A percentile compares a stretch with the other conserved stretches of the same genome.
These are phyloP conservation scores for Tuber microsphaerosporum DNA, from an alignment of 495 filamentous ascomycete genomes.

Conservation along the genomic window DNA sequence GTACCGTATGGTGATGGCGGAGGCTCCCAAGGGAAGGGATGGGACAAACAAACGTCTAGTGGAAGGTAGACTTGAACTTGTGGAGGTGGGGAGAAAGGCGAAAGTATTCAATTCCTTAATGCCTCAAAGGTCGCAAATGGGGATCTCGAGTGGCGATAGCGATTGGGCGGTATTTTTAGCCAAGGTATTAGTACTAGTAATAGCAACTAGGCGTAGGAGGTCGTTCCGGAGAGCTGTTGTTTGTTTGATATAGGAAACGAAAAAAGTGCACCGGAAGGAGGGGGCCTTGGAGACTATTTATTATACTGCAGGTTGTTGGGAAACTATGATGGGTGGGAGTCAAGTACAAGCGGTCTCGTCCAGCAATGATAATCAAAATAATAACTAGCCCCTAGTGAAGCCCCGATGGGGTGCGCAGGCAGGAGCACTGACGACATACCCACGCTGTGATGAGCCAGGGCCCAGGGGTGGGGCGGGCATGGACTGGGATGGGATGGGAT, in stretches of 20 bases:
- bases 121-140: background rate
- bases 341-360: background rate
- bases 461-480: constrained; percentile 4
- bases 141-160: background rate
- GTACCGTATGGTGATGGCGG: background rate
- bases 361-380: background rate
- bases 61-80: background rate
- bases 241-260: constrained; percentile 3
- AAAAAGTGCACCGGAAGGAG: constrained; percentile 12
- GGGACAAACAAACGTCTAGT: background rate
- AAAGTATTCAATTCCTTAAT: background rate
- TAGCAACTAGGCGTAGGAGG: background rate
- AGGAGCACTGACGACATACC: constrained; percentile 35
- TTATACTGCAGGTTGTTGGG: constrained; percentile 2
- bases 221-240: background rate
- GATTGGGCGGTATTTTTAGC: background rate
- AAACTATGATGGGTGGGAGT: constrained; percentile 4
- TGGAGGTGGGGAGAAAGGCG: background rate
- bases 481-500: background rate
- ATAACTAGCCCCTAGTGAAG: constrained; percentile 27
- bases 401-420: constrained; percentile 10
- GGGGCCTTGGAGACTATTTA: constrained; percentile 35
- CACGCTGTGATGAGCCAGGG: constrained; percentile 11
- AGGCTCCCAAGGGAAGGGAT: background rate
- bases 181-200: background rate